A percentile compares a stretch with the other conserved stretches of the same genome.
Conservation (phyloP, 169 alveolate genomes). For the Eimeria brunetti region DNA sequence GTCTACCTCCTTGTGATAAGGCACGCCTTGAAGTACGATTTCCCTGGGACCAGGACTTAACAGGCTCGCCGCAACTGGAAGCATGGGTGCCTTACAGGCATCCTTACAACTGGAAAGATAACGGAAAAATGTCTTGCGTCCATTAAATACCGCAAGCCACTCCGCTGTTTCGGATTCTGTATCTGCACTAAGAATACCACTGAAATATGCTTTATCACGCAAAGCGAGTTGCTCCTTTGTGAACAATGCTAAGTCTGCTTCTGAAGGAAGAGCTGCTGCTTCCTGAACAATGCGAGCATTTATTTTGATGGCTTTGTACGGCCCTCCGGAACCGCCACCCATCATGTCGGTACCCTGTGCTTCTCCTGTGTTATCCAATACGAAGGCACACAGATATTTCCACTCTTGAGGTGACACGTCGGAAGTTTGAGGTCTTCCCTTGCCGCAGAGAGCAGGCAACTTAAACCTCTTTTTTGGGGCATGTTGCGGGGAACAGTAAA, state of each 20-base stretch:
- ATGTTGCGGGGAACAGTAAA: slow-evolving; percentile 3
- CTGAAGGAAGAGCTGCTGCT: background rate
- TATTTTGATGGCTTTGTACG: slow-evolving; percentile 56
- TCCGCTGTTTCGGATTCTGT: slow-evolving; percentile 58
- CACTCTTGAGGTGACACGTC: slow-evolving; percentile 23
- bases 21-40: slow-evolving; percentile 54
- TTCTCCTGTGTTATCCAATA: slow-evolving; percentile 54
- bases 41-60: slow-evolving; percentile 66
- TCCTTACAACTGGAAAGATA: slow-evolving; percentile 31
- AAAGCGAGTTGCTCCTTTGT: slow-evolving; percentile 15
- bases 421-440: background rate
- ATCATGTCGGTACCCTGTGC: background rate
- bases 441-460: slow-evolving; percentile 21
- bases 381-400: slow-evolving; percentile 43
- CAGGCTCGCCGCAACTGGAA: slow-evolving; percentile 50
- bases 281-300: slow-evolving; percentile 34
- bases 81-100: slow-evolving; percentile 9
- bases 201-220: slow-evolving; percentile 39
- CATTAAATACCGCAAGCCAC: slow-evolving; percentile 38
- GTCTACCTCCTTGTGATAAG: slow-evolving; percentile 20
- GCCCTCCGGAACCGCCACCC: background rate
- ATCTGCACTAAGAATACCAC: slow-evolving; percentile 58
- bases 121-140: slow-evolving; percentile 53
- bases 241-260: background rate
- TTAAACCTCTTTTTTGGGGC: background rate